These are phyloP conservation scores for Chlorophyllum brunneum DNA, from an alignment of 768 basidiomycete genomes.

Conservation along the genomic window DNA sequence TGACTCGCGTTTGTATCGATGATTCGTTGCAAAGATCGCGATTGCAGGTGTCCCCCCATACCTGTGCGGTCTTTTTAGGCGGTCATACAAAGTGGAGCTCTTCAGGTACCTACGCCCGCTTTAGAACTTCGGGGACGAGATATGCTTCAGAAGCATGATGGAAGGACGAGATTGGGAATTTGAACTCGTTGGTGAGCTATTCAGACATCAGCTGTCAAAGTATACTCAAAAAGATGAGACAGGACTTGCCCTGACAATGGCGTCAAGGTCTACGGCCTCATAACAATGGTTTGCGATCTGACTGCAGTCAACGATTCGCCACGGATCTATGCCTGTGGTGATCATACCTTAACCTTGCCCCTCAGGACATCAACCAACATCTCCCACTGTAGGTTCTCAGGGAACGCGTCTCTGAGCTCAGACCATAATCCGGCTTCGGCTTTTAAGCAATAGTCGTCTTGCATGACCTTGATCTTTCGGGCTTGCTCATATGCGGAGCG, in stretches of 20 bases:
- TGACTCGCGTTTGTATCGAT: constrained; percentile 52
- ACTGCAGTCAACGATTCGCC: background rate
- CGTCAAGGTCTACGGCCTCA: constrained; percentile 71
- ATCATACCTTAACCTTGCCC: constrained; percentile 73
- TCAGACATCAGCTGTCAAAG: background rate
- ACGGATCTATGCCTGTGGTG: background rate
- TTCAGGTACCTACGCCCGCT: constrained; percentile 52
- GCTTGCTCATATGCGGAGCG: constrained; percentile 80
- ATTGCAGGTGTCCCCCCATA: constrained; percentile 61
- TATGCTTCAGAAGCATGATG: constrained; percentile 91
- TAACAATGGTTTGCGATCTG: constrained; percentile 68
- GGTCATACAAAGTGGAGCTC: too few relatives aligned
- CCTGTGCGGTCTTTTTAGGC: constrained; percentile 23
- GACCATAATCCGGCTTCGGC: constrained; percentile 50
- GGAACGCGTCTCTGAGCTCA: constrained; percentile 44
- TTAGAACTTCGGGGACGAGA: constrained; percentile 80
- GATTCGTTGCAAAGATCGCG: constrained; percentile 79
- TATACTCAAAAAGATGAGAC: background rate
- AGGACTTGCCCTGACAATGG: constrained; percentile 55
- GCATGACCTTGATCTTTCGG: constrained; percentile 57
- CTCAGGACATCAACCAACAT: constrained; percentile 78
- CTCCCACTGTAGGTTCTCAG: constrained; percentile 72
- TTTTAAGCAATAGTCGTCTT: constrained; percentile 68
- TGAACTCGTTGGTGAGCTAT: constrained; percentile 86
- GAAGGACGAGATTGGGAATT: constrained; percentile 77